phyloP scores from a whole-genome alignment of 129 eudicot species.

The Tagetes erecta region DNA sequence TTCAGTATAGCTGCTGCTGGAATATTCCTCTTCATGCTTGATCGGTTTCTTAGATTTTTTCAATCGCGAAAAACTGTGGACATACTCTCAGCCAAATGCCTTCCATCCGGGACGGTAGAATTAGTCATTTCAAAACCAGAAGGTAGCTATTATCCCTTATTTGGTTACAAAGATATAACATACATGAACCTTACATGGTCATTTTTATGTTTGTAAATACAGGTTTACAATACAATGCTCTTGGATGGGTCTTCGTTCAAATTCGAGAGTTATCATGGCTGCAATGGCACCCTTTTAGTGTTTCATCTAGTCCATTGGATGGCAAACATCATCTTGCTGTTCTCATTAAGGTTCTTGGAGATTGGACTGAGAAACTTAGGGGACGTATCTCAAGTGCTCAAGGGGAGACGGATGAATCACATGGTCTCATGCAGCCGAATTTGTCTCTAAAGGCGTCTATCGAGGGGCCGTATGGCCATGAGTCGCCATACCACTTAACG shows the following conservation, averaged over 20 bases:
- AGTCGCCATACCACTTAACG: slow-evolving; percentile 81
- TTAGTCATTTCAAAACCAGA: slow-evolving; percentile 79
- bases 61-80: slow-evolving; percentile 79
- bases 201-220: slow-evolving; percentile 14
- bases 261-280: slow-evolving; percentile 74
- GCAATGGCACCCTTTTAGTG: slow-evolving; percentile 97
- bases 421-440: slow-evolving; percentile 28
- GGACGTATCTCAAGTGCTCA: slow-evolving; percentile 44
- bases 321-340: slow-evolving; percentile 71
- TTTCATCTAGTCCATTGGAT: slow-evolving; percentile 87
- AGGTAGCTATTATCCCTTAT: slow-evolving; percentile 23
- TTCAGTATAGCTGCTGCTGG: slow-evolving; percentile 68
- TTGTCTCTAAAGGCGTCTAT: slow-evolving; percentile 58
- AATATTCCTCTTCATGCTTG: slow-evolving; percentile 83
- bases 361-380: slow-evolving; percentile 75
- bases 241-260: slow-evolving; percentile 75
- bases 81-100: slow-evolving; percentile 71
- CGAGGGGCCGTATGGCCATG: slow-evolving; percentile 94
- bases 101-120: slow-evolving; percentile 86
- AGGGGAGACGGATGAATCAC: slow-evolving; percentile 24
- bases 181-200: neutral
- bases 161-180: neutral
- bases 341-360: slow-evolving; percentile 84
- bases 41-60: slow-evolving; percentile 78
- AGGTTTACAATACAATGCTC: slow-evolving; percentile 85